Evolutionary conservation across 495 filamentous ascomycete genomes (phyloP).

Genomic region (Thermochaetoides thermophila): DNA sequence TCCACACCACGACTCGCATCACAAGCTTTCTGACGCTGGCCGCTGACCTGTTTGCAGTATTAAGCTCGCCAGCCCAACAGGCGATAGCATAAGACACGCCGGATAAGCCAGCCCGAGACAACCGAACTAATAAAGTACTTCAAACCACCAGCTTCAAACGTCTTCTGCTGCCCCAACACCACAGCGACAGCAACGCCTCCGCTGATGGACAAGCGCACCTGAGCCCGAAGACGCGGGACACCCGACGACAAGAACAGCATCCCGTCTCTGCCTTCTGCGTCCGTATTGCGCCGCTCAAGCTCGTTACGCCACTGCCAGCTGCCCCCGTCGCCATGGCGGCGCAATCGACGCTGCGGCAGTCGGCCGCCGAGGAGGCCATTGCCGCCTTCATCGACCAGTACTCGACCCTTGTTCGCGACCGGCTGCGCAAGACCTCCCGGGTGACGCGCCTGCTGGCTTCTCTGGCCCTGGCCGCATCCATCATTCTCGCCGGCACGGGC

Average conservation of each 20-base stretch:
- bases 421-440: constrained; percentile 45
- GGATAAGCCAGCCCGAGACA: no score
- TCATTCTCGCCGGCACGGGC: constrained; percentile 63
- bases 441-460: constrained; percentile 59
- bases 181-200: neutral
- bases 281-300: no score
- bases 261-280: neutral
- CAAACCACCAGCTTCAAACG: no score
- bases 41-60: no score
- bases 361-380: constrained; percentile 51
- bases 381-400: constrained; percentile 54
- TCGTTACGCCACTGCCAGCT: no score
- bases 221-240: constrained; percentile 8
- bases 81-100: no score
- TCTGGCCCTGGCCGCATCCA: constrained; percentile 55
- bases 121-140: no score
- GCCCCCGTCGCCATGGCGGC: constrained; percentile 62
- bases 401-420: constrained; percentile 41
- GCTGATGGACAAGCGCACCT: constrained; percentile 11
- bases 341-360: constrained; percentile 66
- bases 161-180: no score
- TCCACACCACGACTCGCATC: no score
- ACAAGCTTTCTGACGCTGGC: no score
- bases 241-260: no score
- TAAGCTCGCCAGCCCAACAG: no score